Conservation (phyloP, 441 rosid species). For the Corymbia calophylla region DNA sequence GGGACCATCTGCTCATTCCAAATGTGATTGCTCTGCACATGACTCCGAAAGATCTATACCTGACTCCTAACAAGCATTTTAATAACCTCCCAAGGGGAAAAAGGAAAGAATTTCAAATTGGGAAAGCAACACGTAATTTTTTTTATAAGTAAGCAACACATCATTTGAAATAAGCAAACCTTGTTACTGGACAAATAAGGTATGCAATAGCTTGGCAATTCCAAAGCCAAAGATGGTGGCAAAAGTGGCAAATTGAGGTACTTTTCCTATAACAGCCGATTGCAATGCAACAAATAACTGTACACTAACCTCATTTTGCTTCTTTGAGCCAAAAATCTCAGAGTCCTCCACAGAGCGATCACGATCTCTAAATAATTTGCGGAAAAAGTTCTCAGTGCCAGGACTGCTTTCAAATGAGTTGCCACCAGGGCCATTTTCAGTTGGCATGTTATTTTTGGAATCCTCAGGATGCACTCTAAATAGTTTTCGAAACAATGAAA, state of each 20-base stretch:
- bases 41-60: not conserved
- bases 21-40: not conserved
- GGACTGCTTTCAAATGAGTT: conserved; percentile 80
- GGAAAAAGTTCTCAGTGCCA: conserved; percentile 92
- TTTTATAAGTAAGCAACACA: not conserved
- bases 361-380: conserved; percentile 91
- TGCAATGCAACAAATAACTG: not conserved
- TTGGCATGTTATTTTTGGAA: conserved; percentile 34
- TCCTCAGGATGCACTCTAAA: conserved; percentile 98
- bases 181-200: not conserved
- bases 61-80: not conserved
- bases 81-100: not conserved
- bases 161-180: not conserved
- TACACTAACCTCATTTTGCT: conserved; percentile 62
- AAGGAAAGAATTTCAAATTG: not conserved
- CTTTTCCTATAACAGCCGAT: not conserved
- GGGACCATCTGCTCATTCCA: not conserved
- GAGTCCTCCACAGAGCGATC: conserved; percentile 94
- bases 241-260: not conserved
- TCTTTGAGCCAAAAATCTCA: conserved; percentile 75
- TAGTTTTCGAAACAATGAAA: conserved; percentile 70
- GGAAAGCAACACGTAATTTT: not conserved
- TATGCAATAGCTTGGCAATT: not conserved
- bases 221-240: not conserved
- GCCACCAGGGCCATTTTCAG: conserved; percentile 46